Evolutionary conservation across 331 rosid genomes (phyloP), one percentile per base, ranked within the genome.

Genomic region (Pyrus hybrid): DNA sequence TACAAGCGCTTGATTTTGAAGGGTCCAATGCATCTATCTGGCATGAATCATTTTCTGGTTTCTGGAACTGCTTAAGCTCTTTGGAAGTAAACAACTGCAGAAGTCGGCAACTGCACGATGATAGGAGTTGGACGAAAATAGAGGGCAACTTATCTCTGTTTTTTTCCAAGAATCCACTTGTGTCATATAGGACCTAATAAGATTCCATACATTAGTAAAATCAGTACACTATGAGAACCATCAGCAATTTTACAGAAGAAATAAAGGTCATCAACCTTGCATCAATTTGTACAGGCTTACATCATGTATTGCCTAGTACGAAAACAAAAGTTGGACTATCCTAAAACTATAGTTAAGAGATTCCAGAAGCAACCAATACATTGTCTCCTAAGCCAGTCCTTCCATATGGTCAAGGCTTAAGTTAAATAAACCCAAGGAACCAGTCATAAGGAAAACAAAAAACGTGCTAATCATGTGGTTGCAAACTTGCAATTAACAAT

Each of bases 81-180:
- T 74, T 76, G 76, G 91, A 84, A 84, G 83, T 78, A 78, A 91
- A 90, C 78, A 70, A 74, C 70, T 78, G 89, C 65, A 87, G 87
- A 57, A 89, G 86, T 84, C 82, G 80, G 74, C 87, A 85, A 79
- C 85, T 63, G 80, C 94, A 89, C 28, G 94, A 84, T 77, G 94
- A 87, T 53, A 95, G 85, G 77, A 92, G 87, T 80, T 87, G 86
- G 84, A 88, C 76, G 79, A 89, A 88, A 82, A 76, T 91, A 43
- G 93, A 72, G 20, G 89, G 91, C 80, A 88, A 67, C 6, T 78
- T 80, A 83, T 91, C 97, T 85, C 96, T 86, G 81, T 89, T 95
- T 87, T 92, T 92, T 70, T 88, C 97, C 82, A 91, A 83, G 82
- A 95, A 95, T 49, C 98, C 97, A 67, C 78, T 82, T 67, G 97